phyloP scores from a whole-genome alignment of 2,329 filamentous ascomycete genomes.

The Ampelomyces quisqualis region DNA sequence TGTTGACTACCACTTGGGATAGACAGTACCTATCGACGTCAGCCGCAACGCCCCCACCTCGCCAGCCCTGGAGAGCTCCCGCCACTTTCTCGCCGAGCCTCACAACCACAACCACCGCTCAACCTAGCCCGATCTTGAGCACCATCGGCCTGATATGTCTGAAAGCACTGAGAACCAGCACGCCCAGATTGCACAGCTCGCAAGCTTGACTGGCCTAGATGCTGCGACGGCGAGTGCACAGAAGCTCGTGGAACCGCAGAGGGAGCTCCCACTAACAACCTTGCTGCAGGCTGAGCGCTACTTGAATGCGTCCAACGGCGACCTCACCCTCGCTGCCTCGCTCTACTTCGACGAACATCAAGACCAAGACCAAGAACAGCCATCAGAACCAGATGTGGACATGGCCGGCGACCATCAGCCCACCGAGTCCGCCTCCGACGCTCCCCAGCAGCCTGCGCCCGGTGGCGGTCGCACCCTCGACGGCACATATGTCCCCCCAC shows the following conservation, averaged over 20 bases:
- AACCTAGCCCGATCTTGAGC: not conserved
- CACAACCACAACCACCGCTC: slow-evolving; percentile 2
- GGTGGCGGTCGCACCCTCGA: slow-evolving; percentile 43
- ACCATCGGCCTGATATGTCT: slow-evolving; percentile 29
- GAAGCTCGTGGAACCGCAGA: slow-evolving; percentile 31
- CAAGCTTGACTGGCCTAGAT: slow-evolving; percentile 38
- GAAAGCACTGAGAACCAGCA: slow-evolving; percentile 34
- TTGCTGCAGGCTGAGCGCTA: slow-evolving; percentile 47
- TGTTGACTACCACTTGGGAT: no score
- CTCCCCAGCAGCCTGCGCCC: slow-evolving; percentile 24
- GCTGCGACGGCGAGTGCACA: slow-evolving; percentile 36
- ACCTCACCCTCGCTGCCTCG: slow-evolving; percentile 48
- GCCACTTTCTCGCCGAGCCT: slow-evolving; percentile 9
- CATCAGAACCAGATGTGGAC: slow-evolving; percentile 28
- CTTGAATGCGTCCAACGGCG: slow-evolving; percentile 48
- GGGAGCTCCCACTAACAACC: slow-evolving; percentile 25
- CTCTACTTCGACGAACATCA: slow-evolving; percentile 48
- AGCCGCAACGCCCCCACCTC: slow-evolving; percentile 17
- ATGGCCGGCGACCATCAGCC: slow-evolving; percentile 40
- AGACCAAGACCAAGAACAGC: slow-evolving; percentile 22
- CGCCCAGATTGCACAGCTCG: slow-evolving; percentile 40
- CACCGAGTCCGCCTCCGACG: slow-evolving; percentile 20
- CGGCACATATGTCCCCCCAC: slow-evolving; percentile 38
- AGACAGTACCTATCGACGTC: slow-evolving; percentile 27
- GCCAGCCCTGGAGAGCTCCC: slow-evolving; percentile 8